phyloP scores from a whole-genome alignment of 441 rosid species.

The Manihot esculenta region DNA sequence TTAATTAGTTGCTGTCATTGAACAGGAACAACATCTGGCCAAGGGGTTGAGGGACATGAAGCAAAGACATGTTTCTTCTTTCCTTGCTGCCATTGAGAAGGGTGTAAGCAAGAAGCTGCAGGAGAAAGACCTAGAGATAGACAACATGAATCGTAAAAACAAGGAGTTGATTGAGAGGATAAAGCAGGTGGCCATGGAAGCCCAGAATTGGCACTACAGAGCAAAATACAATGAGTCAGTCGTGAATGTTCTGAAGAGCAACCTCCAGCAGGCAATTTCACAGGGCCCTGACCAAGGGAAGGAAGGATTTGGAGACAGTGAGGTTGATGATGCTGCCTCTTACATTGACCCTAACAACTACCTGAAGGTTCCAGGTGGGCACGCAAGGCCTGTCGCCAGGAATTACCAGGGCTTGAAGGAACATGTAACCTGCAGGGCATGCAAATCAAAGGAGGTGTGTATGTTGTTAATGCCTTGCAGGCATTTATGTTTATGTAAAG shows the following conservation, averaged over 20 bases:
- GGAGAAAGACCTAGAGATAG: conserved; percentile 74
- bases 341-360: conserved; percentile 47
- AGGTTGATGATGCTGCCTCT: conserved; percentile 67
- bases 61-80: conserved; percentile 61
- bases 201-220: conserved; percentile 74
- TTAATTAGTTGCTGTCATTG: background rate
- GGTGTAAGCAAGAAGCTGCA: conserved; percentile 59
- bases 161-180: conserved; percentile 63
- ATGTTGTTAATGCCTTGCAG: conserved; percentile 76
- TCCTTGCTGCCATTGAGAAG: conserved; percentile 64
- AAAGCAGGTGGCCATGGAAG: conserved; percentile 59
- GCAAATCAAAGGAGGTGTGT: conserved; percentile 62
- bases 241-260: conserved; percentile 54
- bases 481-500: conserved; percentile 80
- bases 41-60: conserved; percentile 70
- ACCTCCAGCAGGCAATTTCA: conserved; percentile 67
- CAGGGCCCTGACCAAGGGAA: conserved; percentile 63
- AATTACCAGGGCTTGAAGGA: conserved; percentile 35
- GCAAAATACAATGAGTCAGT: conserved; percentile 75
- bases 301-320: conserved; percentile 88
- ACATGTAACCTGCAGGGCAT: conserved; percentile 55
- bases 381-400: conserved; percentile 23
- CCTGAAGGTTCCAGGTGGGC: conserved; percentile 31
- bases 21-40: conserved; percentile 61
- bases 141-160: conserved; percentile 65